Evolutionary conservation across 345 rosid species (phyloP).

Genomic region (Crucihimalaya himalaica): DNA sequence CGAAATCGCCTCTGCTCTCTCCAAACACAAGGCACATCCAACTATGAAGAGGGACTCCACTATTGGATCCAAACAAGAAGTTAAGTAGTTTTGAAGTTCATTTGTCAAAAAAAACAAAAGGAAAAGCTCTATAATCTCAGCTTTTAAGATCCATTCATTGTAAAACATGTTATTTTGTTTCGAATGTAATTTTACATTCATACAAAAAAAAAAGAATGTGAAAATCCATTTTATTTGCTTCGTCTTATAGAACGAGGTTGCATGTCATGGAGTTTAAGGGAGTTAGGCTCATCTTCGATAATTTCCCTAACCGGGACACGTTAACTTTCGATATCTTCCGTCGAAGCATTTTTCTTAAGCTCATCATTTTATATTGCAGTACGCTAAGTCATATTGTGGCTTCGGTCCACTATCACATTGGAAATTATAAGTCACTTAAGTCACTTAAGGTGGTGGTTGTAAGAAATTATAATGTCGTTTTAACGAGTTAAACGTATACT

Average conservation of each 20-base stretch:
- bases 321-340: not conserved
- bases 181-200: no score
- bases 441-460: not conserved
- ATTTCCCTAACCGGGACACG: constrained; percentile 32
- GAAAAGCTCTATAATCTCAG: no score
- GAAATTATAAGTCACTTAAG: not conserved
- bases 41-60: no score
- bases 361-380: not conserved
- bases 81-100: no score
- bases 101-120: no score
- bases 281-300: constrained; percentile 41
- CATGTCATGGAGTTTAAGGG: constrained; percentile 42
- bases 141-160: no score
- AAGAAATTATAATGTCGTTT: not conserved
- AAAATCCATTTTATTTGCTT: not conserved
- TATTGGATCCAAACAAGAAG: no score
- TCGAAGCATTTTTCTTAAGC: not conserved
- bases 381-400: not conserved
- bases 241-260: constrained; percentile 32
- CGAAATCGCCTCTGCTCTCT: no score
- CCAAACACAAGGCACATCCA: no score
- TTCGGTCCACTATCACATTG: not conserved
- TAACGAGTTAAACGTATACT: not conserved
- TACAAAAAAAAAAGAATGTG: no score
- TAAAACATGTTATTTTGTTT: no score